Evolutionary conservation across 495 filamentous ascomycete genomes (phyloP).

Genomic region (Xylaria scruposa): DNA sequence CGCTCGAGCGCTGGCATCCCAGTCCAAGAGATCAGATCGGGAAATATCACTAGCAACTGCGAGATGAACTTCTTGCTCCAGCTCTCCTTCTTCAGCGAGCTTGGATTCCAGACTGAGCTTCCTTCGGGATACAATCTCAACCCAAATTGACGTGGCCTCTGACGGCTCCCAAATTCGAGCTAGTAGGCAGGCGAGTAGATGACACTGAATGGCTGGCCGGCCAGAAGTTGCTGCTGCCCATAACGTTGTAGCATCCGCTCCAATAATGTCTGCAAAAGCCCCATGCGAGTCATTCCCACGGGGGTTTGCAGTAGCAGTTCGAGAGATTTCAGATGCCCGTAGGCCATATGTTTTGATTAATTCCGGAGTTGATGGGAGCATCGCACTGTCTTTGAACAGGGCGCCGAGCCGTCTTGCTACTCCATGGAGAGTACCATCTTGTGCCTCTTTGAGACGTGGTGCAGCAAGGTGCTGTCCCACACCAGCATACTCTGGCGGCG

Average conservation of each 20-base stretch:
- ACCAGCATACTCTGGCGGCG: conserved; percentile 8
- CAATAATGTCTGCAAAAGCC: conserved; percentile 28
- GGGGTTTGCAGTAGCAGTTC: conserved; percentile 25
- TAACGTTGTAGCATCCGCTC: conserved; percentile 43
- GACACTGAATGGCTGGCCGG: conserved; percentile 33
- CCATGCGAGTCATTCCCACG: background rate
- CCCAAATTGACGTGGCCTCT: conserved; percentile 46
- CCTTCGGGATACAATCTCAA: conserved; percentile 37
- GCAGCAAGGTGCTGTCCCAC: conserved; percentile 18
- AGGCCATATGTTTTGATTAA: conserved; percentile 47
- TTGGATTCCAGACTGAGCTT: conserved; percentile 31
- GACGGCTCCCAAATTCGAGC: conserved; percentile 36
- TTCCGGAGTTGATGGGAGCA: conserved; percentile 41
- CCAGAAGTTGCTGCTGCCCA: conserved; percentile 52
- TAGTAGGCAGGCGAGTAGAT: conserved; percentile 48
- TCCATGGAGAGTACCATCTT: conserved; percentile 30
- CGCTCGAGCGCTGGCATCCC: conserved; percentile 47
- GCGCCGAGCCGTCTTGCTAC: conserved; percentile 42
- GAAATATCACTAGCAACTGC: conserved; percentile 30
- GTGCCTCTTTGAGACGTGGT: conserved; percentile 1
- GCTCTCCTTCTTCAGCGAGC: conserved; percentile 23
- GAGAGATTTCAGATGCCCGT: conserved; percentile 46
- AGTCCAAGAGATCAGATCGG: conserved; percentile 38
- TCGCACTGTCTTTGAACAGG: conserved; percentile 36
- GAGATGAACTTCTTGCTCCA: background rate